These are phyloP conservation scores for Yamadazyma insecticola DNA, from an alignment of 805 yeast genomes.

Conservation along the genomic window DNA sequence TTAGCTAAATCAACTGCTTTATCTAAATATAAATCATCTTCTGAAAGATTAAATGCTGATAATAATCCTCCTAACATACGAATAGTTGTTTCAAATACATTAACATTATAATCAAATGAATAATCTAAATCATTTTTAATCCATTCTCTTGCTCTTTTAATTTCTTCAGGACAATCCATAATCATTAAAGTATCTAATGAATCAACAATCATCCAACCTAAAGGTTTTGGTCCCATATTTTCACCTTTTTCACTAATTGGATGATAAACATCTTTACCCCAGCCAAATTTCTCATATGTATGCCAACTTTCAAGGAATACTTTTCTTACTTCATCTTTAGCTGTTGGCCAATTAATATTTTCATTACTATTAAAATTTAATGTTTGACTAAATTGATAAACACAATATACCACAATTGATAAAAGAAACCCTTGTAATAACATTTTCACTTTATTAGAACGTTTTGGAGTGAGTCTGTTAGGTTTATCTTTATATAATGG, in stretches of 20 bases:
- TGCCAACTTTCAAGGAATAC: constrained; percentile 76
- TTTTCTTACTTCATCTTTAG: constrained; percentile 55
- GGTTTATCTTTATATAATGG: constrained; percentile 37
- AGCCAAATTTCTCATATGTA: constrained; percentile 68
- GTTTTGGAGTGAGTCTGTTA: constrained; percentile 6
- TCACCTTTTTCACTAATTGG: constrained; percentile 61
- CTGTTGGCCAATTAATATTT: constrained; percentile 36
- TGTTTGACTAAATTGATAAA: constrained; percentile 21
- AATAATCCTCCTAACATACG: constrained; percentile 92
- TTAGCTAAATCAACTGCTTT: constrained; percentile 80
- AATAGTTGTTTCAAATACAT: constrained; percentile 90
- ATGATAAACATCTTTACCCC: constrained; percentile 78
- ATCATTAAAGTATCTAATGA: constrained; percentile 75
- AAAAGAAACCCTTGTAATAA: constrained; percentile 39
- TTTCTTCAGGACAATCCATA: constrained; percentile 66
- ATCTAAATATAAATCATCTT: constrained; percentile 67
- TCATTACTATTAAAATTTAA: constrained; percentile 4
- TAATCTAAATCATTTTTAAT: constrained; percentile 65
- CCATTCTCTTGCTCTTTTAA: constrained; percentile 67
- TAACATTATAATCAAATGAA: constrained; percentile 69
- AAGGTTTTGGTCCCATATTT: constrained; percentile 75
- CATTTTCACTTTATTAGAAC: constrained; percentile 23
- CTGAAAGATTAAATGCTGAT: constrained; percentile 70
- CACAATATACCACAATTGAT: constrained; percentile 36
- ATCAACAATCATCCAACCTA: constrained; percentile 94